These are phyloP conservation scores for Mycosarcoma mackinlayi DNA, from an alignment of 1,284 basidiomycete species.

Conservation along the genomic window DNA sequence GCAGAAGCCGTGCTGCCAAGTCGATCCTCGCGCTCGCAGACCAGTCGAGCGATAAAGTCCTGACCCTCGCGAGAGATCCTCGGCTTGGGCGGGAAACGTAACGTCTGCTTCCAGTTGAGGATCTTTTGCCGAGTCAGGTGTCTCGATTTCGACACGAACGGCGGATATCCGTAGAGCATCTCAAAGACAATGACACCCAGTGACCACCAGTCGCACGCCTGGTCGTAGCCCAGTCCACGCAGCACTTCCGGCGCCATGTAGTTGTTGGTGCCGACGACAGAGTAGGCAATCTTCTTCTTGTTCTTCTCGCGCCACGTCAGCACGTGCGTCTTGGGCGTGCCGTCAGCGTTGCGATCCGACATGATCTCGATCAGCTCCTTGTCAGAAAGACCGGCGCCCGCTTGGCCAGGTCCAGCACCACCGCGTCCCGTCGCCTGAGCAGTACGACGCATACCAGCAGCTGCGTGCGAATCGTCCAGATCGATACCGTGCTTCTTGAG, in stretches of 20 bases:
- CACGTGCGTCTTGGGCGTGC: slow-evolving; percentile 63
- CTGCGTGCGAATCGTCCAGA: slow-evolving; percentile 79
- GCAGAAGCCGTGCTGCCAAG: slow-evolving; percentile 80
- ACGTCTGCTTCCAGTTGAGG: slow-evolving; percentile 87
- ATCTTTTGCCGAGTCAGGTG: slow-evolving; percentile 67
- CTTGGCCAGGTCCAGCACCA: slow-evolving; percentile 25
- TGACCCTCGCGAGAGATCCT: slow-evolving; percentile 85
- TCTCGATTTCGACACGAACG: slow-evolving; percentile 70
- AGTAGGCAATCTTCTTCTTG: slow-evolving; percentile 86
- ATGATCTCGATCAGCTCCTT: slow-evolving; percentile 59
- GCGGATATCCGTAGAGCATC: slow-evolving; percentile 79
- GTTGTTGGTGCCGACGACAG: slow-evolving; percentile 75
- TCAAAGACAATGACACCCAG: slow-evolving; percentile 83
- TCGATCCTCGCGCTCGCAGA: slow-evolving; percentile 93
- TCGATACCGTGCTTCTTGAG: slow-evolving; percentile 94
- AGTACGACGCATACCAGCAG: slow-evolving; percentile 32
- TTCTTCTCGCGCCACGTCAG: slow-evolving; percentile 93
- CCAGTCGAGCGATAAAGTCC: slow-evolving; percentile 84
- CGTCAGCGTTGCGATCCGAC: slow-evolving; percentile 62
- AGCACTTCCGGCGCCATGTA: slow-evolving; percentile 95
- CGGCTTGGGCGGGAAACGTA: slow-evolving; percentile 87
- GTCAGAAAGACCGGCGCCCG: slow-evolving; percentile 42
- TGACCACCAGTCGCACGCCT: slow-evolving; percentile 98
- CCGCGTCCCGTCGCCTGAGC: slow-evolving; percentile 29
- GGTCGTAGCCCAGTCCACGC: slow-evolving; percentile 83